phyloP scores from a whole-genome alignment of 768 basidiomycete species.

The Tremella fuciformis region DNA sequence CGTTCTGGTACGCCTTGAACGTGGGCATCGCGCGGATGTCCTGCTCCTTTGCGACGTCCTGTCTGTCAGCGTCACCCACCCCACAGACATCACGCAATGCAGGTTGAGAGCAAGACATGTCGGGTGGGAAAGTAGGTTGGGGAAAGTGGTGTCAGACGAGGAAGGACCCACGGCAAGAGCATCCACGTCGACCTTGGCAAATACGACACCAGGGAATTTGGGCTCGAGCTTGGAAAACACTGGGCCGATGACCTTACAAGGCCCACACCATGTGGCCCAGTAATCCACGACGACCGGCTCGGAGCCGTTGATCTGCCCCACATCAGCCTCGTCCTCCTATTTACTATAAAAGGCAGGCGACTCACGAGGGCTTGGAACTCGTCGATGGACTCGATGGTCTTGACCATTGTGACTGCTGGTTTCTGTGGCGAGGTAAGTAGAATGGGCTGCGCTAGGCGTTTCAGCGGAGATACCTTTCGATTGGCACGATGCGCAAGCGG shows the following conservation, averaged over 20 bases:
- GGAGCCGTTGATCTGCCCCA: slow-evolving; percentile 31
- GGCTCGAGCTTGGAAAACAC: slow-evolving; percentile 50
- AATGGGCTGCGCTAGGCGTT: no score
- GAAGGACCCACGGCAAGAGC: slow-evolving; percentile 43
- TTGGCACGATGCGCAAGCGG: neutral
- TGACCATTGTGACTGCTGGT: slow-evolving; percentile 41
- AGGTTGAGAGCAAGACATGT: neutral
- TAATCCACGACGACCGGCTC: slow-evolving; percentile 48
- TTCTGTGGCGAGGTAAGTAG: neutral
- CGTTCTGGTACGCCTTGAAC: slow-evolving; percentile 52
- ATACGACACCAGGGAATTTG: slow-evolving; percentile 45
- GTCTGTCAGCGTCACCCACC: neutral
- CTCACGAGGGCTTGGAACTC: slow-evolving; percentile 47
- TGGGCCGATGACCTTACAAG: slow-evolving; percentile 53
- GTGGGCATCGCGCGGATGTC: slow-evolving; percentile 54
- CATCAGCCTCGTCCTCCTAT: neutral
- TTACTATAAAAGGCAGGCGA: slow-evolving; percentile 2
- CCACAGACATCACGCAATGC: neutral
- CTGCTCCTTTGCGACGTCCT: slow-evolving; percentile 49
- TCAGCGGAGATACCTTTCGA: neutral
- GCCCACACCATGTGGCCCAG: slow-evolving; percentile 52
- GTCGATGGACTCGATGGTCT: slow-evolving; percentile 45
- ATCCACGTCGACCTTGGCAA: slow-evolving; percentile 54
- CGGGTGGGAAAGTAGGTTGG: neutral
- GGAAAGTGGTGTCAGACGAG: neutral